Conservation (phyloP, 2,329 filamentous ascomycete genomes). For the Cladophialophora bantiana region DNA sequence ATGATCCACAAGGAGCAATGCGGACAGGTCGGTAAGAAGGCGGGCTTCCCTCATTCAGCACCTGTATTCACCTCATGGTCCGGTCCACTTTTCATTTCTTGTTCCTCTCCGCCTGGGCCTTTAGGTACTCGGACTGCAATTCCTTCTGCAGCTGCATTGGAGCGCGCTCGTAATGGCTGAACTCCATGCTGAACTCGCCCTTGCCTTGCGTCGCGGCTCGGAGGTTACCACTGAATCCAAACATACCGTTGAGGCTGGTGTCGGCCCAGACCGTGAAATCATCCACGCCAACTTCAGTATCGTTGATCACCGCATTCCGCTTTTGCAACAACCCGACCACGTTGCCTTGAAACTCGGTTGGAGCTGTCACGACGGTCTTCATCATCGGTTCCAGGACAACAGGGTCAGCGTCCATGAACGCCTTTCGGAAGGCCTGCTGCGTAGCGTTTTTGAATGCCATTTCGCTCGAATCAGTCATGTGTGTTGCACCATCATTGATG, state of each 20-base stretch:
- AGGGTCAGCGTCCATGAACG: constrained; percentile 80
- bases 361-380: constrained; percentile 96
- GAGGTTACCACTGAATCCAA: constrained; percentile 91
- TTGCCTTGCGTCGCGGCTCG: constrained; percentile 96
- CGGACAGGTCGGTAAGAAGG: background rate
- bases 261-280: constrained; percentile 93
- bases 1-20: background rate
- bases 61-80: background rate
- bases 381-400: constrained; percentile 93
- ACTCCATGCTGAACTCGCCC: constrained; percentile 99
- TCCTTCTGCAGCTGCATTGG: constrained; percentile 87
- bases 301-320: constrained; percentile 90
- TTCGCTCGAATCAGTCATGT: constrained; percentile 97
- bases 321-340: constrained; percentile 96
- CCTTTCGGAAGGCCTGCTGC: constrained; percentile 95
- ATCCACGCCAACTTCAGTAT: constrained; percentile 91
- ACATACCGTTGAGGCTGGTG: constrained; percentile 96
- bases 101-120: constrained; percentile 69
- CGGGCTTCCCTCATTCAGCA: background rate
- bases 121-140: constrained; percentile 71
- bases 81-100: constrained; percentile 58
- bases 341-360: constrained; percentile 96
- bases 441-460: constrained; percentile 94
- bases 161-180: constrained; percentile 90
- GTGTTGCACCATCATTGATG: constrained; percentile 93